Evolutionary conservation across 2,329 filamentous ascomycete species (phyloP).

Genomic region (Cladophialophora exuberans): DNA sequence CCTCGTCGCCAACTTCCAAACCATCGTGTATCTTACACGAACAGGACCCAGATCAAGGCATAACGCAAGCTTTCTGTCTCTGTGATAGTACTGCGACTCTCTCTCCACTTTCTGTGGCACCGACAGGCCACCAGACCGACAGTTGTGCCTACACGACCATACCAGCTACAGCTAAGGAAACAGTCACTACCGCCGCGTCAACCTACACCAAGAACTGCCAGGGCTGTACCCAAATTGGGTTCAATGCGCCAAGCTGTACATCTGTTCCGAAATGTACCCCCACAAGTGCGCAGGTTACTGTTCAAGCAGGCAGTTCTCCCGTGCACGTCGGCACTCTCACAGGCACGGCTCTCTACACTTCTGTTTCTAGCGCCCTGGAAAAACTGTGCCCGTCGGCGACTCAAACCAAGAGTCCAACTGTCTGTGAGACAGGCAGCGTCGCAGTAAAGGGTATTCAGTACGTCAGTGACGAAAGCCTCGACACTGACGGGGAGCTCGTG

Average conservation of each 20-base stretch:
- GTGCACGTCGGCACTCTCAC: slow-evolving; percentile 3
- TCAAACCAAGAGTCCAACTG: not conserved
- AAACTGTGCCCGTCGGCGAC: slow-evolving; percentile 2
- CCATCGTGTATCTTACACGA: not conserved
- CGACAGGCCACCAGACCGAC: not conserved
- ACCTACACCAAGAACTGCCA: not conserved
- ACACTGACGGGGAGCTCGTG: not conserved
- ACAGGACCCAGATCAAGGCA: slow-evolving; percentile 1
- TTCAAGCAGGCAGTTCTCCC: slow-evolving; percentile 3
- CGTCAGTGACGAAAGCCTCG: slow-evolving; percentile 2
- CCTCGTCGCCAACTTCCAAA: not conserved
- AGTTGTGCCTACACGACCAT: not conserved
- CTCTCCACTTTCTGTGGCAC: not conserved
- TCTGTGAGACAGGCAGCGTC: not conserved
- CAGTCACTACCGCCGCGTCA: not conserved
- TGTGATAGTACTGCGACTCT: slow-evolving; percentile 3
- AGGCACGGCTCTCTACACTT: slow-evolving; percentile 7
- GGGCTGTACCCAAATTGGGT: not conserved
- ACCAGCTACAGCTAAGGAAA: not conserved
- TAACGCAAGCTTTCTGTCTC: not conserved
- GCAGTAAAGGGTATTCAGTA: not conserved
- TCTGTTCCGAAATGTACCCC: not conserved
- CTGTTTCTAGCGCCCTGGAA: slow-evolving; percentile 2
- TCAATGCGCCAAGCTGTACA: not conserved
- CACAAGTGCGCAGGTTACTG: not conserved